Conservation (phyloP, 2,329 filamentous ascomycete genomes). For the Aspergillus sp. region DNA sequence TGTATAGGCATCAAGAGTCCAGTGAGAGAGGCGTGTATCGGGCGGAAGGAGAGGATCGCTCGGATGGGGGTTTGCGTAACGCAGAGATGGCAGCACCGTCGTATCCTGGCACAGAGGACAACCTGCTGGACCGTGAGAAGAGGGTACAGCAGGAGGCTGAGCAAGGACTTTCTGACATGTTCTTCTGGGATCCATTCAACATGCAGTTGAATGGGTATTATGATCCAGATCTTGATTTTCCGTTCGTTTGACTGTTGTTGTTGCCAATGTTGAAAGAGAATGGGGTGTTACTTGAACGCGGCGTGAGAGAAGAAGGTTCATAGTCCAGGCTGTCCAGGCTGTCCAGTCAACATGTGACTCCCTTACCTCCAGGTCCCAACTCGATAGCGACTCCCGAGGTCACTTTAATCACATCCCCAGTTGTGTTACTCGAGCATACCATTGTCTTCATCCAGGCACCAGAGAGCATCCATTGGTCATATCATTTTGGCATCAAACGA, state of each 20-base stretch:
- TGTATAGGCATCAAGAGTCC: background rate
- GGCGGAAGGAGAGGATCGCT: background rate
- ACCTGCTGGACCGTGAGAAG: background rate
- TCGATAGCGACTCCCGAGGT: background rate
- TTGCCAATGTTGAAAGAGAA: background rate
- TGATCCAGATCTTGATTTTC: constrained; percentile 1
- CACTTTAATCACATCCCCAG: background rate
- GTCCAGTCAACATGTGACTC: background rate
- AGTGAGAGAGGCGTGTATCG: background rate
- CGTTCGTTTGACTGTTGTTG: background rate
- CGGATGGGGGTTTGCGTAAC: background rate
- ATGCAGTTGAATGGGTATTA: constrained; percentile 10
- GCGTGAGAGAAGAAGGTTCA: background rate
- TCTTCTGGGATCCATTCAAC: constrained; percentile 9
- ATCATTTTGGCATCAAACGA: background rate
- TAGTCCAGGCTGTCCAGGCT: background rate
- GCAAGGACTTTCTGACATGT: background rate
- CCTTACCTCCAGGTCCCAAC: background rate
- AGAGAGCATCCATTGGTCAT: background rate
- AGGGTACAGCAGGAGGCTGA: constrained; percentile 6
- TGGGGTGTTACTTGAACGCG: background rate
- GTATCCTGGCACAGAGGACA: background rate
- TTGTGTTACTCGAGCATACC: background rate
- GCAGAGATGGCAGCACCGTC: background rate
- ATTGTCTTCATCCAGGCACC: background rate